These are phyloP conservation scores for Phytophthora quininea DNA, from an alignment of 352 stramenopile species.

Conservation along the genomic window DNA sequence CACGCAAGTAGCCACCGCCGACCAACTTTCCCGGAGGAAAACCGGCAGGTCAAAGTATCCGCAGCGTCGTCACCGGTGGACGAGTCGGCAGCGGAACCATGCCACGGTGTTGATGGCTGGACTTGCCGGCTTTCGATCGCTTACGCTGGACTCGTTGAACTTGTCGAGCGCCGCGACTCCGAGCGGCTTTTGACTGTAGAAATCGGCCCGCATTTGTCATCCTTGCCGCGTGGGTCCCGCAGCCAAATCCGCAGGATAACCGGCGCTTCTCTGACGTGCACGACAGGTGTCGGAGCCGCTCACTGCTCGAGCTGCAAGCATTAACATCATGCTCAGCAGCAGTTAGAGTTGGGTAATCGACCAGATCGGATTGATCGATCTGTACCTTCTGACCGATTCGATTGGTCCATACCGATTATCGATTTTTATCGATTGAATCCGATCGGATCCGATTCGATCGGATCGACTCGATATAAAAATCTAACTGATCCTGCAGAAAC, in stretches of 20 bases:
- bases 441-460: too few species aligned
- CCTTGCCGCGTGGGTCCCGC: constrained; percentile 8
- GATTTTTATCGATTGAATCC: too few species aligned
- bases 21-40: neutral
- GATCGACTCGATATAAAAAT: too few species aligned
- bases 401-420: neutral
- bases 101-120: constrained; percentile 1
- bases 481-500: too few species aligned
- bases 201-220: constrained; percentile 22
- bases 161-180: constrained; percentile 9
- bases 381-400: neutral
- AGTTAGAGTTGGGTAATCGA: too few species aligned
- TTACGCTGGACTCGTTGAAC: constrained; percentile 4
- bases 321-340: neutral
- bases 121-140: neutral
- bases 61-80: constrained; percentile 10
- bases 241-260: neutral
- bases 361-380: too few species aligned
- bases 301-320: neutral
- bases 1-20: too few species aligned
- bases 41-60: constrained; percentile 30
- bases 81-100: neutral
- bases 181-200: constrained; percentile 28
- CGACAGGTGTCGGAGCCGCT: constrained; percentile 17
- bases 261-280: constrained; percentile 24